Base-by-base conservation (phyloP, 2,329 filamentous ascomycete genomes). In the Xylaria sp. region DNA sequence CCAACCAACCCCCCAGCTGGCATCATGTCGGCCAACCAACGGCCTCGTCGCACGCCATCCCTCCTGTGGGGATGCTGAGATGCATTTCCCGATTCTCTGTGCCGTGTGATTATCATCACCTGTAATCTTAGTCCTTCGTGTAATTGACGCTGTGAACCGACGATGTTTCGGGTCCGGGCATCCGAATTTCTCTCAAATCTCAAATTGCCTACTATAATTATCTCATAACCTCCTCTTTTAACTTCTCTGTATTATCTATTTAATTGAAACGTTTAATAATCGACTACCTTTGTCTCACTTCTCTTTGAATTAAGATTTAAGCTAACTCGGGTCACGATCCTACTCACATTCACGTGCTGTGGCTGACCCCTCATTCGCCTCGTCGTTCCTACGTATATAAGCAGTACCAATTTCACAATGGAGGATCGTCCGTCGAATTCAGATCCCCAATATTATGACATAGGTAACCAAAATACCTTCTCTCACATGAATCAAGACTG, bases 371-470 rank as follows among this genome's bases (percentile, higher is more conserved):
- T 62, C 60, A 44, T 27, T 58, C 42, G 9, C 48, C 13, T 54
- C 32, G 16, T 65, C 25, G n/a, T 12, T 61, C 23, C 10, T 50
- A 12, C 9, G 23, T 23, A 35, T 40, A 70, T 44, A 32, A 12
- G 5, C 42, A 40, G 44, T 25, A 53, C 47, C n/a, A 37, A 57
- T 55, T 25, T 27, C 32, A 59, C 44, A 32, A 77, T 77, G 76
- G 73, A 75, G 63, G 71, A 65, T 16, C 70, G 63, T 51, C 68
- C 73, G 8, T 66, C 73, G 50, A 60, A 60, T 51, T 32, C 69
- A 37, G 40, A 60, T 23, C 58, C 72, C 16, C 50, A 71, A 21
- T 75, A 79, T 71, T 84, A 84, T 80, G 83, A 84, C 70, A 83
- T 85, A 70, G 83, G 83, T 84, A 78, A 51, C 65, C 77, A 61